Percentiles rank a stretch among this genome's conserved stretches.
Evolutionary conservation across 805 yeast genomes (phyloP).

Genomic region (Wickerhamiella slavikovae): DNA sequence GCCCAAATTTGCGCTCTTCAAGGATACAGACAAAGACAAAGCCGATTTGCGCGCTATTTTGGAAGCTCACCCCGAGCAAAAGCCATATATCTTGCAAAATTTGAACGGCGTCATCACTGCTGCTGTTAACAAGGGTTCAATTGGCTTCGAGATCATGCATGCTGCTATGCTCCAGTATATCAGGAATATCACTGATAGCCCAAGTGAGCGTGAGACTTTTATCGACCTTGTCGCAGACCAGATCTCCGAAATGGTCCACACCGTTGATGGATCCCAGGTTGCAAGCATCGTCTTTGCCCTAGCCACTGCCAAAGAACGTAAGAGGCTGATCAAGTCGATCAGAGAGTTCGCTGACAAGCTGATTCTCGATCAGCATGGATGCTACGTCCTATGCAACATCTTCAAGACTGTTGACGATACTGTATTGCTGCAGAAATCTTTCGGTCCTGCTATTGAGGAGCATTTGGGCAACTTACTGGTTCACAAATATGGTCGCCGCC

Average conservation of each 20-base stretch:
- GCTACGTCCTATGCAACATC: conserved; percentile 53
- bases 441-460: conserved; percentile 32
- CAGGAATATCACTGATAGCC: conserved; percentile 40
- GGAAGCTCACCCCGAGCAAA: conserved; percentile 52
- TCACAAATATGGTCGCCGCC: conserved; percentile 73
- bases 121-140: conserved; percentile 84
- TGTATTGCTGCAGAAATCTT: conserved; percentile 55
- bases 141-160: conserved; percentile 88
- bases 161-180: conserved; percentile 88
- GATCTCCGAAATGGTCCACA: conserved; percentile 85
- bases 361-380: conserved; percentile 73
- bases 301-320: conserved; percentile 86
- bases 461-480: conserved; percentile 32
- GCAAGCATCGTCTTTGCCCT: conserved; percentile 62
- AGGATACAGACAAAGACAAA: conserved; percentile 44
- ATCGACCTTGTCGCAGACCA: conserved; percentile 72
- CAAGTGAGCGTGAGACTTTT: conserved; percentile 48
- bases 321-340: conserved; percentile 47
- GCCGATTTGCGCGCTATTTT: conserved; percentile 46
- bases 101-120: conserved; percentile 68
- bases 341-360: conserved; percentile 58
- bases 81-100: conserved; percentile 52
- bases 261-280: conserved; percentile 84
- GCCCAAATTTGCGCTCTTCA: conserved; percentile 78
- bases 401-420: conserved; percentile 89